A percentile compares a stretch with the other conserved stretches of the same genome.
Conservation (phyloP, 139 green algal species). For the Coelastrella sp. region DNA sequence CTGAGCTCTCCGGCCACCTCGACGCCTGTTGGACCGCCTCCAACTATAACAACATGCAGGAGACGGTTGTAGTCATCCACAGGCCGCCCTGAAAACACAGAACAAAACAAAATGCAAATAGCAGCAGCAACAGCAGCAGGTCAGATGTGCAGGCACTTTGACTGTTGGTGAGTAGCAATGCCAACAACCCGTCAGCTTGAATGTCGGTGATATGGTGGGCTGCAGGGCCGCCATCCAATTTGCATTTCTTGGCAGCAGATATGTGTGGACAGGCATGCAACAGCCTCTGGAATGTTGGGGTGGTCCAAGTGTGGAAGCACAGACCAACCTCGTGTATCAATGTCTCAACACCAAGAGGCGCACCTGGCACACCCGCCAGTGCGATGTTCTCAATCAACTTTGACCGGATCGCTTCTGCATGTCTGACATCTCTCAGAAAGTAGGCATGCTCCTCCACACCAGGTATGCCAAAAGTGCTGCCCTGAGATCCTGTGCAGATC, state of each 20-base stretch:
- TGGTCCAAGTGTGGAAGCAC: background rate
- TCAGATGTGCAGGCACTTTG: too few relatives aligned
- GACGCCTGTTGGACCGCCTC: conserved; percentile 87
- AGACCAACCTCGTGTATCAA: background rate
- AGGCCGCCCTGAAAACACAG: conserved; percentile 29
- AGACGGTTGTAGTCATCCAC: conserved; percentile 60
- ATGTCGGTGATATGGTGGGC: too few relatives aligned
- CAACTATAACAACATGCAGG: conserved; percentile 88
- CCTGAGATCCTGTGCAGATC: conserved; percentile 83
- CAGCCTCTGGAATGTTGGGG: too few relatives aligned
- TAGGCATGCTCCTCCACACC: conserved; percentile 84
- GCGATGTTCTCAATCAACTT: conserved; percentile 81
- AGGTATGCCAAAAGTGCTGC: conserved; percentile 90
- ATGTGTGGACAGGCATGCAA: too few relatives aligned
- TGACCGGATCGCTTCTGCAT: conserved; percentile 70
- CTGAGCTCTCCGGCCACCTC: conserved; percentile 88
- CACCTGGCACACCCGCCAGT: conserved; percentile 72
- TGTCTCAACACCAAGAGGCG: background rate
- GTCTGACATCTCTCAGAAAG: conserved; percentile 78
- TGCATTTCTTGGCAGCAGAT: too few relatives aligned
- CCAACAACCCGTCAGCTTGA: too few relatives aligned
- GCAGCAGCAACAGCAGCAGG: background rate
- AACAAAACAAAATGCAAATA: background rate
- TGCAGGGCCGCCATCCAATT: too few relatives aligned
- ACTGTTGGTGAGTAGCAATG: too few relatives aligned